Evolutionary conservation across 495 filamentous ascomycete species (phyloP), one percentile per base, ranked within the genome.

Genomic region (Penicillium lividum): DNA sequence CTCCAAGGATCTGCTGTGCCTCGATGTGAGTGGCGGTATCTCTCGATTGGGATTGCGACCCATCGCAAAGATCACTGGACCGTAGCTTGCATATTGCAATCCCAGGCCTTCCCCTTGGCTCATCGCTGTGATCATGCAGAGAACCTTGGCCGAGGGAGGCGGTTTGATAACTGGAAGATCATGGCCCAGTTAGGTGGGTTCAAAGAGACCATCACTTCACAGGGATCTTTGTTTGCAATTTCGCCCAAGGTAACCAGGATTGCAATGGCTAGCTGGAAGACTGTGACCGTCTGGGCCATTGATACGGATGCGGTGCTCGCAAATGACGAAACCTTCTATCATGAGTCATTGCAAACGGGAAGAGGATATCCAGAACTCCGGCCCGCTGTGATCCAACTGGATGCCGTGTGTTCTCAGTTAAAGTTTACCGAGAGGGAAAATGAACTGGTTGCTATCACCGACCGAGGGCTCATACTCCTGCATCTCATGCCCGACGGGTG

Each of bases 231-330:
- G 29, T 68, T 81, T 28, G 76, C 77, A n/a, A 54, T 72, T 5
- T 81, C 80, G 4, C 61, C 54, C 10, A 46, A 34, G 1, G 74
- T 75, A 6, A 75, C 71, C 33, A 69, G 78, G 1, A 66, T 82
- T 45, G 79, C 78, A 15, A 66, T 77, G 15, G 73, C 73, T 6
- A 75, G 74, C 33, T 82, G 80, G 80, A 74, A 76, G 54, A 68
- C 67, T 2, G 34, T 82, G 11, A 72, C 75, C 18, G 53, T 82
- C 31, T 82, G 80, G 80, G 66, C 74, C 3, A 18, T 81, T 52
- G 66, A 76, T 31, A 79, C 79, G 4, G 55, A 53, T 16, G 60
- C 65, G 47, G 49, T 81, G n/a, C 65, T 75, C 5, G 13, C 38
- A 15, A 58, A 65, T 15, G 65, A 72, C 34, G 29, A 51, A 11